Conservation (phyloP, 768 basidiomycete genomes). For the Serendipita sp. region DNA sequence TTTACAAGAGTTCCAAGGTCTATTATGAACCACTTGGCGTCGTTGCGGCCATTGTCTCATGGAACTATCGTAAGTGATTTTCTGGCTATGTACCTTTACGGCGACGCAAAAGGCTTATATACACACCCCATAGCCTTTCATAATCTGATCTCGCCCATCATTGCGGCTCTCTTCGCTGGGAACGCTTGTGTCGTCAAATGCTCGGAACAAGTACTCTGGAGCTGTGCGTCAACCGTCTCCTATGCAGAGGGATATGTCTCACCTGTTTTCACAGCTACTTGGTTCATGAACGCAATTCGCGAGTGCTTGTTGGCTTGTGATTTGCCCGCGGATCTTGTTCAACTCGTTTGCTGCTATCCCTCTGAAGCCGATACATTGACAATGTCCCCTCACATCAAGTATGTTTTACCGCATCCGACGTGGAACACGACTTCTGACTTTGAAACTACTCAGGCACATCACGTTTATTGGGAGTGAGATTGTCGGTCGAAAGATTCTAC, state of each 20-base stretch:
- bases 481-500: constrained; percentile 51
- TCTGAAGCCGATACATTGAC: constrained; percentile 75
- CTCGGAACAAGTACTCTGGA: constrained; percentile 88
- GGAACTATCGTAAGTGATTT: constrained; percentile 70
- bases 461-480: constrained; percentile 81
- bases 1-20: constrained; percentile 63
- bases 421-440: background rate
- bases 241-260: constrained; percentile 35
- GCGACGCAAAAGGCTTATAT: background rate
- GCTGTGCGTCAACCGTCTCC: constrained; percentile 18
- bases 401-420: too few relatives aligned
- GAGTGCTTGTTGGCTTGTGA: constrained; percentile 66
- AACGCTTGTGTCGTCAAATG: constrained; percentile 86
- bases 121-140: constrained; percentile 59
- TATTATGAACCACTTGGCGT: constrained; percentile 87
- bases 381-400: constrained; percentile 53
- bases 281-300: constrained; percentile 57
- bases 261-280: constrained; percentile 10
- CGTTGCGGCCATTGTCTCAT: constrained; percentile 83
- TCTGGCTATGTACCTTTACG: background rate
- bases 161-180: constrained; percentile 81
- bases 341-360: constrained; percentile 82
- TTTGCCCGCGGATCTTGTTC: constrained; percentile 76
- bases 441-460: constrained; percentile 38
- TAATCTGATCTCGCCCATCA: constrained; percentile 86